Base-by-base conservation (phyloP, 2,329 filamentous ascomycete genomes). In the Ophiocordyceps robertsii region DNA sequence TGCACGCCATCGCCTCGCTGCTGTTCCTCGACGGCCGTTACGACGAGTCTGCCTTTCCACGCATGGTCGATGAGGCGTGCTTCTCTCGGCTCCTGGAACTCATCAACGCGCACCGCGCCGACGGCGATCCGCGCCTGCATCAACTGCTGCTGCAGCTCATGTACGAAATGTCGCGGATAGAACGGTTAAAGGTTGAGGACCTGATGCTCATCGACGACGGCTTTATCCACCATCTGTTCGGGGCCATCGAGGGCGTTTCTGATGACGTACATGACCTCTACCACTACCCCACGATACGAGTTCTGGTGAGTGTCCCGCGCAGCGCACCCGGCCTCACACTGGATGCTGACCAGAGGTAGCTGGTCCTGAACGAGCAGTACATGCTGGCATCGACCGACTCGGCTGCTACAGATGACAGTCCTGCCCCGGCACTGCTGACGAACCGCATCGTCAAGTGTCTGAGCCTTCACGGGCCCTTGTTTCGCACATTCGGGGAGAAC, bases 321-420 rank as follows among this genome's bases (percentile, higher is more conserved):
- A 21, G 30, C 16, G n/a, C 14, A 29, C 16, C 11, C 7, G 10
- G n/a, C 12, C 10, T 24, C 13, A 13, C 17, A 6, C 11, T 10
- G 16, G n/a, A 39, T 32, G 44, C 52, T 56, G 40, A 57, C 51
- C 30, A 8, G 5, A 11, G 39, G 40, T 50, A 94, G 86, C 75
- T 98, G 53, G 89, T 96, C 27, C 66, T 98, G 49, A 98, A 98
- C 62, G 92, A 98, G 62, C 92, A 98, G 63, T 98, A 95, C 63
- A 94, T 98, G 84, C 80, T 96, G 43, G 71, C 77, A 17, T 76
- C 69, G 52, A 84, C 73, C 46, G 75, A 70, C 29, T 60, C 68
- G 4, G 63, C 63, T 17, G 56, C 58, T 30, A 3, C 19, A 19
- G 63, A 68, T 32, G 41, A 51, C 14, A 43, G 46, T 10, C 57